These are phyloP conservation scores for Incumbomyces delicatus DNA, from an alignment of 2,329 filamentous ascomycete genomes.

Conservation along the genomic window DNA sequence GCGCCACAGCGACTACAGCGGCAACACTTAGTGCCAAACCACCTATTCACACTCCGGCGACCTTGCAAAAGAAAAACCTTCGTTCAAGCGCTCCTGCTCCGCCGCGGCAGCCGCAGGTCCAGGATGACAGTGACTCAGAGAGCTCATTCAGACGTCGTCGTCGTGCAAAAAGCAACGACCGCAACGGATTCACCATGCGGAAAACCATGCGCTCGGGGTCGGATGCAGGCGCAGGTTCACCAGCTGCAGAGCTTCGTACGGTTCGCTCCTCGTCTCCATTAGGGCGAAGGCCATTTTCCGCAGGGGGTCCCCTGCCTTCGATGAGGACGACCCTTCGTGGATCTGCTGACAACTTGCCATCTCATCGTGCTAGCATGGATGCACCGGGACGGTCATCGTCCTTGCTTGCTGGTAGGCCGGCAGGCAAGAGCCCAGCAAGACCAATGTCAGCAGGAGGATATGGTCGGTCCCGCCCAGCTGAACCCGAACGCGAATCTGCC, in stretches of 20 bases:
- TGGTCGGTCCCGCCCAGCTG: conserved; percentile 42
- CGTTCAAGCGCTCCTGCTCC: conserved; percentile 19
- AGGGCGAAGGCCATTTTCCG: conserved; percentile 39
- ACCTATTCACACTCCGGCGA: conserved; percentile 17
- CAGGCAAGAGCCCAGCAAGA: conserved; percentile 20
- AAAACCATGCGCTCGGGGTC: conserved; percentile 58
- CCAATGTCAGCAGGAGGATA: conserved; percentile 34
- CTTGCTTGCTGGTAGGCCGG: conserved; percentile 28
- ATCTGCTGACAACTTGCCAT: conserved; percentile 33
- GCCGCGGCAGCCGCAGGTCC: conserved; percentile 1
- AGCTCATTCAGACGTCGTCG: conserved; percentile 68
- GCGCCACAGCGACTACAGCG: conserved; percentile 2
- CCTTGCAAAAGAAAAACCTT: conserved; percentile 29
- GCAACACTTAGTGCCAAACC: conserved; percentile 4
- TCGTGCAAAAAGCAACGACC: conserved; percentile 25
- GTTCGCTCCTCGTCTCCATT: conserved; percentile 61
- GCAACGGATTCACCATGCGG: conserved; percentile 52
- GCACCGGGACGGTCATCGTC: conserved; percentile 30
- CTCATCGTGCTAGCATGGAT: conserved; percentile 15
- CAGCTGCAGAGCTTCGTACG: conserved; percentile 39
- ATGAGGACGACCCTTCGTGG: conserved; percentile 41
- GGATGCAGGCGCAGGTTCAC: conserved; percentile 27
- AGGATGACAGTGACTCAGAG: conserved; percentile 55
- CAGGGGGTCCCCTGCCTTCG: conserved; percentile 31
- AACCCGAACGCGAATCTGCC: conserved; percentile 53